Evolutionary conservation across 2,329 filamentous ascomycete genomes (phyloP).

Genomic region (Clarireedia paspali): DNA sequence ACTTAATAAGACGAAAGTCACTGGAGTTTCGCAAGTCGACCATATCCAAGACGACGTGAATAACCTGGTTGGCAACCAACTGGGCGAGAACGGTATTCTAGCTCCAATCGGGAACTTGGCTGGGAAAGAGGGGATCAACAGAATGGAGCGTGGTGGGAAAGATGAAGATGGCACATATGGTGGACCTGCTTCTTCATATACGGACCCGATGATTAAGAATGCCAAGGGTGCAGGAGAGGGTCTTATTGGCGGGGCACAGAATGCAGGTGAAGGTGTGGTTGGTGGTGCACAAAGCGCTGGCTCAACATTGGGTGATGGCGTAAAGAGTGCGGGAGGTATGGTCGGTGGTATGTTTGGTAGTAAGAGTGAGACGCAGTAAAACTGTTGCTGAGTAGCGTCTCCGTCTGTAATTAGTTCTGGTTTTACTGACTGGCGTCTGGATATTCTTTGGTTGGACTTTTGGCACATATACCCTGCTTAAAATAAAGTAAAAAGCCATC

Average conservation of each 20-base stretch:
- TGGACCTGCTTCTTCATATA: conserved; percentile 6
- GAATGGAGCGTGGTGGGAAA: conserved; percentile 55
- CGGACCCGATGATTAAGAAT: conserved; percentile 6
- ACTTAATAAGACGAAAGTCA: conserved; percentile 63
- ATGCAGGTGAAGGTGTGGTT: conserved; percentile 1
- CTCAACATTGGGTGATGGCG: conserved; percentile 11
- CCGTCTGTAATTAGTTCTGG: background rate
- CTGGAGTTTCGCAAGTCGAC: conserved; percentile 43
- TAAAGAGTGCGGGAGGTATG: conserved; percentile 10
- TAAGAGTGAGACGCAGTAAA: background rate
- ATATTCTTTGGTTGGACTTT: no score
- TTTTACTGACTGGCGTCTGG: background rate
- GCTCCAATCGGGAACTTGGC: conserved; percentile 55
- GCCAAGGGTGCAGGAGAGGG: conserved; percentile 6
- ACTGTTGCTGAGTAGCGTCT: background rate
- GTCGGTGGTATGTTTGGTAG: conserved; percentile 12
- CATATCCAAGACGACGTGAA: conserved; percentile 6
- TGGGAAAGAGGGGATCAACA: conserved; percentile 59
- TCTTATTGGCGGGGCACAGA: conserved; percentile 9
- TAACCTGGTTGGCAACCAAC: conserved; percentile 39
- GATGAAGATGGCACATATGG: conserved; percentile 48
- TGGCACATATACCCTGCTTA: no score
- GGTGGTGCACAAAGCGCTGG: conserved; percentile 12
- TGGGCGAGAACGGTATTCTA: conserved; percentile 60
- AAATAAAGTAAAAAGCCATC: no score